Evolutionary conservation across 345 rosid species (phyloP).

Genomic region (Euphorbia peplus): DNA sequence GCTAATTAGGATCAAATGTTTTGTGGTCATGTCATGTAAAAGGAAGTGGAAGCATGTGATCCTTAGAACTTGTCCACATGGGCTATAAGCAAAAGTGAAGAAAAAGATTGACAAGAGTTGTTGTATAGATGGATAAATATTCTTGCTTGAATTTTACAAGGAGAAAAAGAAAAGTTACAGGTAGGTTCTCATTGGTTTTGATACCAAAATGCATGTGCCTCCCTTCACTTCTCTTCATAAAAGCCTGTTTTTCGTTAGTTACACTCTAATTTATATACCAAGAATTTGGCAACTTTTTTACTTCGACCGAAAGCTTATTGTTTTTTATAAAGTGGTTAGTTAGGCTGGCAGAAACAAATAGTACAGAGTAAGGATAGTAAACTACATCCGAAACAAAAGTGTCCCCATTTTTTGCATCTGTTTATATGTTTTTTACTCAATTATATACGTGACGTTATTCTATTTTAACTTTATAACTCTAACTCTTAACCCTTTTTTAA

Average conservation of each 20-base stretch:
- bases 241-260: slow-evolving; percentile 5
- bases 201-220: slow-evolving; percentile 10
- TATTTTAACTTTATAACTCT: too few relatives aligned
- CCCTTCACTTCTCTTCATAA: neutral
- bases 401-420: too few relatives aligned
- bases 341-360: too few relatives aligned
- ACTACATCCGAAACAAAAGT: too few relatives aligned
- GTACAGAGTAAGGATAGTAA: too few relatives aligned
- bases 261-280: neutral
- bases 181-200: neutral
- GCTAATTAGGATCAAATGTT: too few relatives aligned
- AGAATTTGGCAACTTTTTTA: slow-evolving; percentile 8
- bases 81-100: neutral
- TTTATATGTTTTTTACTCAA: too few relatives aligned
- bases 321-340: too few relatives aligned
- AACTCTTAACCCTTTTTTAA: too few relatives aligned
- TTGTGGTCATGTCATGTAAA: slow-evolving; percentile 19
- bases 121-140: neutral
- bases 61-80: slow-evolving; percentile 20
- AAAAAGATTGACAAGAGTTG: neutral
- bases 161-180: neutral
- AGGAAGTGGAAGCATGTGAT: slow-evolving; percentile 25
- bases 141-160: neutral
- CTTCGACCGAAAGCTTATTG: slow-evolving; percentile 1
- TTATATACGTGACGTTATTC: too few relatives aligned